Conservation (phyloP, 2,329 filamentous ascomycete genomes). For the Monilinia vaccinii-corymbosi region DNA sequence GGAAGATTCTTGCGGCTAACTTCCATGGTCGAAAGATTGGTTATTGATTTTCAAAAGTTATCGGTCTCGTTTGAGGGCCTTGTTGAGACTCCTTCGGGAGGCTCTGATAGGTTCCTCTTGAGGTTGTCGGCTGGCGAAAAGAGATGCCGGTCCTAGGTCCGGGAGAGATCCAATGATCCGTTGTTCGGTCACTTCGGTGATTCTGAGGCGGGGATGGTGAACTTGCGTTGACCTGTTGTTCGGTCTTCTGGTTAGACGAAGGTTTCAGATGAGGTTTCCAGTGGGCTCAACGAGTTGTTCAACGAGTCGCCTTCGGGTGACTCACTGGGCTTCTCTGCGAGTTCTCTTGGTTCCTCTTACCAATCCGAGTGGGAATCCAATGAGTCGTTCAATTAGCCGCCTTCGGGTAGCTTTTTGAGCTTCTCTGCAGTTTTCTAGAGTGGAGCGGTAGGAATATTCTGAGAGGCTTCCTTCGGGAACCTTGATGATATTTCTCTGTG, state of each 20-base stretch:
- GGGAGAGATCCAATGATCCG: slow-evolving; percentile 4
- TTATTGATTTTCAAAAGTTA: neutral
- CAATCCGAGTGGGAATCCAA: neutral
- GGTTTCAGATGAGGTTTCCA: neutral
- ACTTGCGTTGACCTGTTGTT: slow-evolving; percentile 7
- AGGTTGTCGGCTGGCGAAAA: neutral
- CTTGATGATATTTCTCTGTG: neutral
- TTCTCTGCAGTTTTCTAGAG: neutral
- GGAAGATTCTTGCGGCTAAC: slow-evolving; percentile 3
- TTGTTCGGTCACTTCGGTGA: slow-evolving; percentile 4
- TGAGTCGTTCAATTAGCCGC: neutral
- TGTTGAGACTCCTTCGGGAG: slow-evolving; percentile 1
- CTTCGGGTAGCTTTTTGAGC: neutral
- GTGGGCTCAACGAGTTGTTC: neutral
- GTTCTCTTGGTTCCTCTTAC: neutral
- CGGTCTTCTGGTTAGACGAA: neutral
- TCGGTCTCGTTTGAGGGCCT: neutral
- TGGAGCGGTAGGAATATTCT: neutral
- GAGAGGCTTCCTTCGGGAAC: neutral
- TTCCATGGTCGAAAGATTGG: neutral
- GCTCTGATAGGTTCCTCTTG: slow-evolving; percentile 1
- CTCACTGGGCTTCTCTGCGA: neutral
- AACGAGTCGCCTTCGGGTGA: neutral
- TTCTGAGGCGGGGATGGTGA: slow-evolving; percentile 6
- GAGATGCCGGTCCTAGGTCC: neutral